Evolutionary conservation across 1,284 basidiomycete genomes (phyloP), one percentile per base, ranked within the genome.

Genomic region (Neotropicomus parvogracilis): DNA sequence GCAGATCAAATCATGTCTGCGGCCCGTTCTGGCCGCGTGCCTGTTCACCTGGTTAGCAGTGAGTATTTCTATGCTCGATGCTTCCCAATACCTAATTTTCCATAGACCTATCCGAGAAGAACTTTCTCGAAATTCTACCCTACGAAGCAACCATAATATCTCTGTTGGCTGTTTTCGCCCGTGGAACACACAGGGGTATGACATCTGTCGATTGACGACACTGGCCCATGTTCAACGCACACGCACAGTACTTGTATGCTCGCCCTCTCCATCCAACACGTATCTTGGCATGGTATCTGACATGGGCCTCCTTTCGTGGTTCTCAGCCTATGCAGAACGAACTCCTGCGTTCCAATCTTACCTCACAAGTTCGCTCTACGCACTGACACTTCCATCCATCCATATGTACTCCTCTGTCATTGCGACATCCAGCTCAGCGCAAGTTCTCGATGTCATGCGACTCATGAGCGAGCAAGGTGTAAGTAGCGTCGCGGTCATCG

Each of bases 401-500:
- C 75, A 80, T 55, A 70, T 87, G 24, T 78, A 80, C 55, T 59
- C 73, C 4, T 74, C 79, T 2, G 82, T 89, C 14, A 70, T 88
- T 10, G 75, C 81, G 5, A 68, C 79, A 9, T 73, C 73, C 7
- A 78, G 83, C 34, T 73, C 70, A 16, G 76, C 78, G 4, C 73
- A 74, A 17, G 81, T 88, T 16, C 69, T 88, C 28, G 81, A 88
- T 63, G 85, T 85, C 5, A 89, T 89, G 87, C 77, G 72, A 49
- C 70, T 85, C 26, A 88, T 89, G 87, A 87, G 84, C 58, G 83
- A 87, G 54, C 77, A 83, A 60, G 87, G 87, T 17, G 85, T 89
- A 31, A 87, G 87, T 62, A 87, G 83, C 55, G 71, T 88, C 40
- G 87, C 87, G 17, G 81, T 89, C 7, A 62, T 87, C 5, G 81